Conservation (phyloP, 208 protist species). For the Trypanosoma boissoni region DNA sequence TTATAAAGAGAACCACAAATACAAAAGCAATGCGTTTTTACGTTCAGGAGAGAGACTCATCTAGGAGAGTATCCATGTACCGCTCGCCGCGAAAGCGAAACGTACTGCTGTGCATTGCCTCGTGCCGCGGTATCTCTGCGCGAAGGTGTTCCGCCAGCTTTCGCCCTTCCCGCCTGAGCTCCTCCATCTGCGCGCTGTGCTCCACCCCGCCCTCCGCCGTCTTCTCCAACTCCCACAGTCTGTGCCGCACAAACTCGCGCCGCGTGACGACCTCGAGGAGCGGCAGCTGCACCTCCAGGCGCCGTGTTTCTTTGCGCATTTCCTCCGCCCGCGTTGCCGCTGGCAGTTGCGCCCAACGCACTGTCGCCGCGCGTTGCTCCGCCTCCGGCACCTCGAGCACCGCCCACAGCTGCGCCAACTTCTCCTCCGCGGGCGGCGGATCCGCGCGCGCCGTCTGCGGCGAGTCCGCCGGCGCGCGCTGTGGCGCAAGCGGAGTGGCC, state of each 20-base stretch:
- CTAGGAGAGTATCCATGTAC: slow-evolving; percentile 41
- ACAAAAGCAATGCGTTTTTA: neutral
- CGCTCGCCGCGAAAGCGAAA: slow-evolving; percentile 45
- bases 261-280: slow-evolving; percentile 69
- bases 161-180: slow-evolving; percentile 31
- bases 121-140: slow-evolving; percentile 47
- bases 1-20: neutral
- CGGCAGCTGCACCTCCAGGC: slow-evolving; percentile 63
- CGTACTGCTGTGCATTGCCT: slow-evolving; percentile 36
- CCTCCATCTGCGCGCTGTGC: slow-evolving; percentile 13
- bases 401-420: slow-evolving; percentile 51
- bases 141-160: slow-evolving; percentile 51
- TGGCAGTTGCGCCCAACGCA: slow-evolving; percentile 14
- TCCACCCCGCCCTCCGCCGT: neutral
- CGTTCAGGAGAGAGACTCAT: neutral
- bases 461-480: neutral
- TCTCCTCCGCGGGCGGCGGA: slow-evolving; percentile 14
- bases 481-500: neutral
- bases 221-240: slow-evolving; percentile 28
- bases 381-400: slow-evolving; percentile 42
- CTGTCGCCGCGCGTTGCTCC: slow-evolving; percentile 30
- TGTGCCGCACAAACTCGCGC: slow-evolving; percentile 58
- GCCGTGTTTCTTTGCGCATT: slow-evolving; percentile 35
- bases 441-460: neutral
- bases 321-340: slow-evolving; percentile 10